Evolutionary conservation across 441 rosid species (phyloP).

Genomic region (Flueggea neowawraea): DNA sequence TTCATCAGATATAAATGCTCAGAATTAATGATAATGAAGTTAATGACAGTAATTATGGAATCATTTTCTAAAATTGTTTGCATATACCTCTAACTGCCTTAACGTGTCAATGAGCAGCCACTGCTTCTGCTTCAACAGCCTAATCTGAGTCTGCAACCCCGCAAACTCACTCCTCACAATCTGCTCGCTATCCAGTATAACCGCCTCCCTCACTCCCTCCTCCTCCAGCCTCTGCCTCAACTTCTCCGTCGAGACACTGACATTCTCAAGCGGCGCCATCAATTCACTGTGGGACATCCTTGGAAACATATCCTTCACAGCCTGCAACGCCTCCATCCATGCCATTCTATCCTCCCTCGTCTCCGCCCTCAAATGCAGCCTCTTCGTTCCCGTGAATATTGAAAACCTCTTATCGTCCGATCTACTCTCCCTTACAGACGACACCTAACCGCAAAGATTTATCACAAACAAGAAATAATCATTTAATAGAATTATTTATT

Average conservation of each 20-base stretch:
- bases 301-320: slow-evolving; percentile 82
- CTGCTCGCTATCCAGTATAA: slow-evolving; percentile 69
- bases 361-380: slow-evolving; percentile 78
- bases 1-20: no score
- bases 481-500: no score
- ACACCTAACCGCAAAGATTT: slow-evolving; percentile 41
- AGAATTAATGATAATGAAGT: no score
- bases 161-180: slow-evolving; percentile 66
- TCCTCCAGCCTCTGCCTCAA: slow-evolving; percentile 58
- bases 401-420: slow-evolving; percentile 90
- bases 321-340: slow-evolving; percentile 88
- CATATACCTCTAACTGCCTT: slow-evolving; percentile 78
- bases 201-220: slow-evolving; percentile 67
- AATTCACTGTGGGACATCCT: slow-evolving; percentile 74
- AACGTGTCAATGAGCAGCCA: slow-evolving; percentile 60
- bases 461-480: background rate
- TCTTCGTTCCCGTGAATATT: slow-evolving; percentile 83
- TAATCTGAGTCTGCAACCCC: slow-evolving; percentile 54
- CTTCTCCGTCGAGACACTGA: slow-evolving; percentile 59
- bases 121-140: slow-evolving; percentile 71
- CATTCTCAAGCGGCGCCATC: slow-evolving; percentile 55
- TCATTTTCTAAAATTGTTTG: slow-evolving; percentile 18
- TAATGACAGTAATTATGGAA: no score
- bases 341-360: slow-evolving; percentile 63
- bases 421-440: slow-evolving; percentile 77